Base-by-base conservation (phyloP, 495 filamentous ascomycete species). In the Lophium mytilinum region DNA sequence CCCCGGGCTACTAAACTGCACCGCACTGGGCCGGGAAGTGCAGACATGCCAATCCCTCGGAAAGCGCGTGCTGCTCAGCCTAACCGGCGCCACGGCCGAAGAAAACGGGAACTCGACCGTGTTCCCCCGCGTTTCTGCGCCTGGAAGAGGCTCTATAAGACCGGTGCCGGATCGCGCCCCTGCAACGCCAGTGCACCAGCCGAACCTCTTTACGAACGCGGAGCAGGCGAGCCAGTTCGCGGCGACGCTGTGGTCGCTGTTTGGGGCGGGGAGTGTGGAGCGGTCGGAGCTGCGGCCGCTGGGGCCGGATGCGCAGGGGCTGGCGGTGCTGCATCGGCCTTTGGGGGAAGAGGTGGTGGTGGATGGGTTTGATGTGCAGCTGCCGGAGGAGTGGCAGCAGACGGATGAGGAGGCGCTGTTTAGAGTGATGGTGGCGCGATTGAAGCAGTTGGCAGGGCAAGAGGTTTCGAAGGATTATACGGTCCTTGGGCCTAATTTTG, bases 21-120 rank as follows among this genome's bases (percentile, higher is more conserved):
- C 75, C 6, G 56, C 54, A 8, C 66, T 83, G 18, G 71, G 73
- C 9, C 39, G 69, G 0, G 82, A 89, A 56, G 88, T 90, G 66
- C 71, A 71, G 45, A 72, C 71, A 8, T 90, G 87, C 71, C 86
- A 90, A 65, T 37, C 68, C 4, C 67, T 74, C 49, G 81, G 80
- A 46, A 89, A 87, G 66, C 83, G 79, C 0, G 78, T 90, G 57
- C 66, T 89, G 30, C 66, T 89, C 4, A 87, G 83, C 34, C 76
- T 89, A 46, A 83, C 85, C 41, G 86, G 85, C 17, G 24, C 24
- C 2, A 30, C 24, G 24, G 24, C 24, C 6, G 24, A 30, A 6
- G 24, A 30, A 6, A 30, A 30, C 24, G 2, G 24, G 24, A 30
- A 30, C 24, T 30, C 24, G 24, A 30, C 24, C 24, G 24, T 30